Conservation (phyloP, 257 asterid genomes). For the Pogostemon cablin region DNA sequence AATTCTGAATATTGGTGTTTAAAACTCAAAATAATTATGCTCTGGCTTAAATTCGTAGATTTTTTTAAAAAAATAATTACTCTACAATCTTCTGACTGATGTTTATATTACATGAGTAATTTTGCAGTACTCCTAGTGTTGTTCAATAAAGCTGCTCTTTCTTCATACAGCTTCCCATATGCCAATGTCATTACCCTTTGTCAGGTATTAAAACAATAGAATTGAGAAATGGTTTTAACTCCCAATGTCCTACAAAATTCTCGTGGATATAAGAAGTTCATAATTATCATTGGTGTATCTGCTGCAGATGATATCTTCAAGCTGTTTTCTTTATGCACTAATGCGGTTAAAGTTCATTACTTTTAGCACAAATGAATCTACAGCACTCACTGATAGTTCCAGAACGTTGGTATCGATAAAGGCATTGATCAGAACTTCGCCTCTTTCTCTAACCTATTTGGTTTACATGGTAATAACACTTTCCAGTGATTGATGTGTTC, state of each 20-base stretch:
- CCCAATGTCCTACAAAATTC: neutral
- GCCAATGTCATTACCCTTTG: constrained; percentile 91
- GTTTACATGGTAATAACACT: constrained; percentile 74
- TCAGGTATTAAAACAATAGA: constrained; percentile 55
- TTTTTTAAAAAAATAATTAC: neutral
- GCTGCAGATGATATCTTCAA: constrained; percentile 77
- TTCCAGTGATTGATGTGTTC: constrained; percentile 16
- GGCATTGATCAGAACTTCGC: constrained; percentile 62
- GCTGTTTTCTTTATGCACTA: constrained; percentile 67
- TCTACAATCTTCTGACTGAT: constrained; percentile 3
- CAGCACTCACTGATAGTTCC: constrained; percentile 45
- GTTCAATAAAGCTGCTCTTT: constrained; percentile 98
- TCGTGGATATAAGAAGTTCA: constrained; percentile 21
- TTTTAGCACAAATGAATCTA: constrained; percentile 57
- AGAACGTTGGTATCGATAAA: constrained; percentile 54
- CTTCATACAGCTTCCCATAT: constrained; percentile 84
- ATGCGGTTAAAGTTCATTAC: constrained; percentile 68
- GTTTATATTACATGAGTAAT: constrained; percentile 21
- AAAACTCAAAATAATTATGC: no score
- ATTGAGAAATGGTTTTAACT: constrained; percentile 15
- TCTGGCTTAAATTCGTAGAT: neutral
- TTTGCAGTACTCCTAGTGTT: constrained; percentile 83
- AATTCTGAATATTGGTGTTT: no score
- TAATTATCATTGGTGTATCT: constrained; percentile 28
- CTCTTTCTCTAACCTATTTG: constrained; percentile 74